Evolutionary conservation across 2,329 filamentous ascomycete species (phyloP), one percentile per base, ranked within the genome.

Genomic region (Colletotrichum sublineola): DNA sequence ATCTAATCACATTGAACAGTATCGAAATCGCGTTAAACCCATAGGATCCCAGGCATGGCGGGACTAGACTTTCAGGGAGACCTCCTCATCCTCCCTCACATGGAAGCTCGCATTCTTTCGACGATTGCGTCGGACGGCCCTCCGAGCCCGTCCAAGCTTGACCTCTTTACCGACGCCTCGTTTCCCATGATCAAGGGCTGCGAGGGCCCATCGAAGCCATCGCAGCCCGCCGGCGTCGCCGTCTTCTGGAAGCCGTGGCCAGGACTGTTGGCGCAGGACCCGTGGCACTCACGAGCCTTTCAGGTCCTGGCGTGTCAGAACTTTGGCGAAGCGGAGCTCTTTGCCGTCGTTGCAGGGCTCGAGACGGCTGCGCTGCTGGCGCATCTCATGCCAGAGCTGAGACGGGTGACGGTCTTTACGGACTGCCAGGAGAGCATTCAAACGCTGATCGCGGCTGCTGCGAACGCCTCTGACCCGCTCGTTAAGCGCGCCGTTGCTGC

Each of bases 101-200:
- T 1, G 12, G 42, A 57, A 38, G 50, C 67, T 6, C 18, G 48
- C 33, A 38, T 56, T 5, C 31, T 44, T 18, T 42, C 58, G 6
- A 46, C 29, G 12, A 18, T 24, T 38, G 48, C 38, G 18, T 63
- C 46, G 9, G 20, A 29, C 31, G 31, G 20, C 8, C 44, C 36
- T 7, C 53, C 62, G 9, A 31, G 7, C 20, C 63, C 63, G 20
- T 40, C 33, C 46, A 50, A 24, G 6, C 56, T 71, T 9, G 36
- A 58, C n/a, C 8, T 71, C 11, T 71, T 71, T 33, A 46, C 57
- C 15, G 68, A 68, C n/a, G 64, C 64, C 33, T 71, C 68, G 1
- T 68, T 63, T 24, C 40, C 57, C 1, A 5, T 42, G 24, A 20
- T 8, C 20, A 33, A 20, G 15, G 11, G n/a, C 12, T 33, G 14